A percentile compares a stretch with the other conserved stretches of the same genome.
Conservation (phyloP, 495 filamentous ascomycete species). For the Aspergillus sclerotiicarbonarius region DNA sequence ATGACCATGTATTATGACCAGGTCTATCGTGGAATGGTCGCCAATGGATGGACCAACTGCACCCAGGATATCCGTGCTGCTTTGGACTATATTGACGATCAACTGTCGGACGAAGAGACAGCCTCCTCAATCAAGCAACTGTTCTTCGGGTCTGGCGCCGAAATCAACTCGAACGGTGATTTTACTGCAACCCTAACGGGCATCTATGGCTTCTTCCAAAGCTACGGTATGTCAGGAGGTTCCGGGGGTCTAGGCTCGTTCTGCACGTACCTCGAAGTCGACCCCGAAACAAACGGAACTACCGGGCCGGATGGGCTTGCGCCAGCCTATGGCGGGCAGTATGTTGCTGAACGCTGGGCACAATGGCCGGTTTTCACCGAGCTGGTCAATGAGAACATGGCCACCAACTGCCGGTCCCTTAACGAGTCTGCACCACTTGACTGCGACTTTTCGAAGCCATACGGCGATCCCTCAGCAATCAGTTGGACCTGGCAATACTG, state of each 20-base stretch:
- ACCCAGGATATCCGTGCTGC: conserved; percentile 53
- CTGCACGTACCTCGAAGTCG: conserved; percentile 47
- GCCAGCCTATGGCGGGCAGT: conserved; percentile 35
- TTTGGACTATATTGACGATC: conserved; percentile 49
- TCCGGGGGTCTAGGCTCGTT: conserved; percentile 37
- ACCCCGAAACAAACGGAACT: conserved; percentile 21
- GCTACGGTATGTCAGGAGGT: conserved; percentile 46
- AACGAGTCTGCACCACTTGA: conserved; percentile 25
- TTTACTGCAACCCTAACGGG: conserved; percentile 44
- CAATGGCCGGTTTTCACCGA: conserved; percentile 41
- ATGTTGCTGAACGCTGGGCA: conserved; percentile 45
- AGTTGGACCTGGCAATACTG: conserved; percentile 63
- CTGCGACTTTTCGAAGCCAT: conserved; percentile 41
- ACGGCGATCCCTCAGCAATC: conserved; percentile 38
- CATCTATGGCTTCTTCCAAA: conserved; percentile 46
- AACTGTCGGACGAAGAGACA: conserved; percentile 33
- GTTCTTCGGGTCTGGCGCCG: conserved; percentile 50
- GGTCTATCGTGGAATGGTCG: conserved; percentile 51
- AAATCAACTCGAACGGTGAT: conserved; percentile 48
- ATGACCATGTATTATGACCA: conserved; percentile 60
- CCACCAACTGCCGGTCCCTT: conserved; percentile 42
- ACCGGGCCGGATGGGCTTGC: conserved; percentile 42
- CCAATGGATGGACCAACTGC: conserved; percentile 52
- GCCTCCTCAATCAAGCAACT: conserved; percentile 45
- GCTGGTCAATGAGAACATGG: conserved; percentile 41